These are phyloP conservation scores for Lentinula sp. DNA, from an alignment of 768 basidiomycete genomes.

Conservation along the genomic window DNA sequence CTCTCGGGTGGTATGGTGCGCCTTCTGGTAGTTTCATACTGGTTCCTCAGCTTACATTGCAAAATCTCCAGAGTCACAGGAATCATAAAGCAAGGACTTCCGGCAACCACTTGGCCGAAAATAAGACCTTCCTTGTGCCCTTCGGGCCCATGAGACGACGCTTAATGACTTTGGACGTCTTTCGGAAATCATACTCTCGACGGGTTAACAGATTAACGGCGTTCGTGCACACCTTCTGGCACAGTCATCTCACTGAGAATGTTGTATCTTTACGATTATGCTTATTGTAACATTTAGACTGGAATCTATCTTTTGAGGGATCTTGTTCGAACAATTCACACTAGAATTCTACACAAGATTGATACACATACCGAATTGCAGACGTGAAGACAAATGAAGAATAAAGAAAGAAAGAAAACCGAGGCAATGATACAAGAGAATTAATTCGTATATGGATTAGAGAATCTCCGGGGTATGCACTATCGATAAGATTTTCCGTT, in stretches of 20 bases:
- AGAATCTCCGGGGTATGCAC: conserved; percentile 17
- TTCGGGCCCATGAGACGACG: background rate
- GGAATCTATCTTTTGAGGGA: background rate
- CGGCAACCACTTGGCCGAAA: background rate
- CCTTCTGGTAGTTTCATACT: too few species aligned
- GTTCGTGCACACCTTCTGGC: background rate
- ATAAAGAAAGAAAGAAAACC: background rate
- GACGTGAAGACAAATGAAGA: too few species aligned
- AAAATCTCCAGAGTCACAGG: too few species aligned
- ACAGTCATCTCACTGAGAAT: background rate
- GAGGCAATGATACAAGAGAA: conserved; percentile 16
- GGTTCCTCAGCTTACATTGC: background rate
- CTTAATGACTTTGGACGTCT: background rate
- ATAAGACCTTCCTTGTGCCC: background rate
- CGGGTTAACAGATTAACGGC: background rate
- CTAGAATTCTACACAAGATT: conserved; percentile 10
- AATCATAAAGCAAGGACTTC: background rate
- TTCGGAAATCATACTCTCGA: background rate
- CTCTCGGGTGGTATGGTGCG: background rate
- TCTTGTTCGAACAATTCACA: conserved; percentile 8
- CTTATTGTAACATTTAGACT: background rate
- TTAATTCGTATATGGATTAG: conserved; percentile 17
- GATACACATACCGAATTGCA: conserved; percentile 4
- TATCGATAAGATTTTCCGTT: conserved; percentile 62
- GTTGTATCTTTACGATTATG: background rate